Conservation (phyloP, 257 asterid species). For the Plectranthus barbatus region DNA sequence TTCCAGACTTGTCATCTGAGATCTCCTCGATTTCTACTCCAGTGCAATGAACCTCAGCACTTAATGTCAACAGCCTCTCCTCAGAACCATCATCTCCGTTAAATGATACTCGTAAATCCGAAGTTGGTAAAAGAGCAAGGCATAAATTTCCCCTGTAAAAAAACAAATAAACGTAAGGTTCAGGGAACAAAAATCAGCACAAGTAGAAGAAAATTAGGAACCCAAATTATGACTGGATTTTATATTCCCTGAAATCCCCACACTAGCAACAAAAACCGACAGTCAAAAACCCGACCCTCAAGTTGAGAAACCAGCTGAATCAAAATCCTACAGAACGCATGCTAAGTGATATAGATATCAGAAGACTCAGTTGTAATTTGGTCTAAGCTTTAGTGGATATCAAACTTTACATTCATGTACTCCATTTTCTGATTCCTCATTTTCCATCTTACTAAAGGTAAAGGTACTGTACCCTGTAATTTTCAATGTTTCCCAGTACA, state of each 20-base stretch:
- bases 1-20: conserved; percentile 67
- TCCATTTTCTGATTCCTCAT: neutral
- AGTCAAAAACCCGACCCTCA: neutral
- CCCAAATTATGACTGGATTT: neutral
- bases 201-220: neutral
- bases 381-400: neutral
- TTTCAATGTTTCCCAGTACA: neutral
- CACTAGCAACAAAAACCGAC: neutral
- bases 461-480: neutral
- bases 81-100: conserved; percentile 76
- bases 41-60: conserved; percentile 30
- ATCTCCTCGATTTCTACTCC: conserved; percentile 51
- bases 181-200: conserved; percentile 10
- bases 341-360: neutral
- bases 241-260: neutral
- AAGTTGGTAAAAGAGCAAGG: conserved; percentile 75
- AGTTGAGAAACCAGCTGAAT: neutral
- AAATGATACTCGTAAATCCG: conserved; percentile 73
- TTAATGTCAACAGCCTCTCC: conserved; percentile 58
- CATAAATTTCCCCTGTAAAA: conserved; percentile 64
- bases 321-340: neutral
- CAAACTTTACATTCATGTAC: neutral
- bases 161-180: conserved; percentile 9
- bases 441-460: neutral
- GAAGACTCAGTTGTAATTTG: neutral